phyloP scores from a whole-genome alignment of 345 rosid species.

The Salix caprea region DNA sequence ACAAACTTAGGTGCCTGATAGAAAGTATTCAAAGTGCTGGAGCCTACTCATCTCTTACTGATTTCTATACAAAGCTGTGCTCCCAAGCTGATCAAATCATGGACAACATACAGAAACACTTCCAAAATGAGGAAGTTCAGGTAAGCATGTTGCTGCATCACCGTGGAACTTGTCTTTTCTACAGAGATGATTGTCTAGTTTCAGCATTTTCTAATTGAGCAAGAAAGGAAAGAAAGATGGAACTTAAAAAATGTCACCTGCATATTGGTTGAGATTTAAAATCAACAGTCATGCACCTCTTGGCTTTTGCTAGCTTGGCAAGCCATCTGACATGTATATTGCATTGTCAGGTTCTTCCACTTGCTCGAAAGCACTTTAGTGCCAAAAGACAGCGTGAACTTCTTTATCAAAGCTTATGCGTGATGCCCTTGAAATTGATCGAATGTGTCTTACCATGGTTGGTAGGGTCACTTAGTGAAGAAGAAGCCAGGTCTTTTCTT shows the following conservation, averaged over 20 bases:
- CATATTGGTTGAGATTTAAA: conserved; percentile 2
- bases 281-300: neutral
- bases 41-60: conserved; percentile 41
- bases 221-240: neutral
- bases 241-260: neutral
- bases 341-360: conserved; percentile 49
- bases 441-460: conserved; percentile 62
- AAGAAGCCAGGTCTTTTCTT: conserved; percentile 46
- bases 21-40: conserved; percentile 49
- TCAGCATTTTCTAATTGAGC: neutral
- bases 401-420: conserved; percentile 54
- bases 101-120: conserved; percentile 52
- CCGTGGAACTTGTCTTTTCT: neutral
- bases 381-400: conserved; percentile 55
- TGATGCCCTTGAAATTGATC: conserved; percentile 58
- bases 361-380: conserved; percentile 54
- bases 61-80: conserved; percentile 43
- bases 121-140: conserved; percentile 56
- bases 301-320: neutral
- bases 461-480: conserved; percentile 46
- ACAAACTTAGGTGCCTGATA: conserved; percentile 46
- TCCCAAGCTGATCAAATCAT: conserved; percentile 53
- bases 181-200: neutral
- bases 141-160: conserved; percentile 21
- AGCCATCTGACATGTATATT: conserved; percentile 6